These are phyloP conservation scores for Fragaria iinumae DNA, from an alignment of 306 rosid species.

Conservation along the genomic window DNA sequence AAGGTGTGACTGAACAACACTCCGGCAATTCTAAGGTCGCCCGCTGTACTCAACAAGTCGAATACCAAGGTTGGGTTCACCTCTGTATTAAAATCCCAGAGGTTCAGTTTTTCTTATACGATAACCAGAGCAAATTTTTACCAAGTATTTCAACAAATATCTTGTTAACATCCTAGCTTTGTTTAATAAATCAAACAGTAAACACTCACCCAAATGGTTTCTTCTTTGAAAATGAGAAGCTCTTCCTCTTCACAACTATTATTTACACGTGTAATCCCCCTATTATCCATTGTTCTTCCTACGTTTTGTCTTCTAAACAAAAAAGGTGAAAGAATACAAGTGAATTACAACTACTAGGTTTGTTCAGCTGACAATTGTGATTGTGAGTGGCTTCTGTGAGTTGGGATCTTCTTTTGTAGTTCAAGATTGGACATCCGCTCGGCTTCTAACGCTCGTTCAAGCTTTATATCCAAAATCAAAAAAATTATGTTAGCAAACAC, in stretches of 20 bases:
- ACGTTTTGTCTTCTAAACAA: background rate
- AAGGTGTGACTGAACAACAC: no score
- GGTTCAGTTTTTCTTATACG: no score
- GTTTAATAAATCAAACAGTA: no score
- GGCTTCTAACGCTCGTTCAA: constrained; percentile 54
- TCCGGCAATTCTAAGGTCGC: no score
- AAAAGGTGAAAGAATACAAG: background rate
- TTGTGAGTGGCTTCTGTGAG: constrained; percentile 30
- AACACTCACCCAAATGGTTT: background rate
- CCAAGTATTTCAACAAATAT: background rate
- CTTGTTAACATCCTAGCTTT: no score
- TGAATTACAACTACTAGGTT: constrained; percentile 19
- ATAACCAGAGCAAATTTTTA: background rate
- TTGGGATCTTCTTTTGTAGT: constrained; percentile 50
- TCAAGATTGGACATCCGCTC: constrained; percentile 54
- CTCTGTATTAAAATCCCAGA: no score
- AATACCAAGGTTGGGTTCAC: no score
- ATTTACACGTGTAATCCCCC: constrained; percentile 2
- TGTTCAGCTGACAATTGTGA: constrained; percentile 30
- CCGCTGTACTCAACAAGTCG: no score
- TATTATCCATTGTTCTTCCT: background rate
- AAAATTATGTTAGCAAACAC: background rate
- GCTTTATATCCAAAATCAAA: constrained; percentile 28
- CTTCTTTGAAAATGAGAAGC: background rate
- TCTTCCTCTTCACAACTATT: background rate